These are phyloP conservation scores for Candida adriatica DNA, from an alignment of 805 yeast species.

Conservation along the genomic window DNA sequence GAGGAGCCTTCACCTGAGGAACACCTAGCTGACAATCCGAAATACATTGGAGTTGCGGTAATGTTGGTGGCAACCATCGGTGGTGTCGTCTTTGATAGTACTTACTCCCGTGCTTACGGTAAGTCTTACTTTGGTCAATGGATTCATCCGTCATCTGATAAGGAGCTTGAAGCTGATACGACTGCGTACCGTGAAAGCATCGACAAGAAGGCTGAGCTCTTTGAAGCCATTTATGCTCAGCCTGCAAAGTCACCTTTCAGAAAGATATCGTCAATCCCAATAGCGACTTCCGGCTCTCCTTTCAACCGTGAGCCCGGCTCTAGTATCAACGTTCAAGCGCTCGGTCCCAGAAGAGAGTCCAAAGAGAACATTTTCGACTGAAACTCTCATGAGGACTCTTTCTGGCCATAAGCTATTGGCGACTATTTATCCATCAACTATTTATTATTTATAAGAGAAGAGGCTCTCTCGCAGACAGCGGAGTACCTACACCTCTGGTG, in stretches of 20 bases:
- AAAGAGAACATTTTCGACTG: slow-evolving; percentile 13
- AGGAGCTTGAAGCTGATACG: slow-evolving; percentile 4
- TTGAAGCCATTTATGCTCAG: slow-evolving; percentile 9
- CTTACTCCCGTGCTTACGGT: slow-evolving; percentile 8
- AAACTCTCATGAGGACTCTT: no score
- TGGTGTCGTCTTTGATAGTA: slow-evolving; percentile 4
- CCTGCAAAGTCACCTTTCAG: slow-evolving; percentile 9
- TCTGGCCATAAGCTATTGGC: no score
- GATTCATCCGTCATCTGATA: slow-evolving; percentile 9
- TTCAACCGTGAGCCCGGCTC: slow-evolving; percentile 15
- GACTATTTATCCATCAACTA: slow-evolving; percentile 4
- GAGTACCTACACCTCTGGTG: no score
- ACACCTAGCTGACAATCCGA: slow-evolving; percentile 11
- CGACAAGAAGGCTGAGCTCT: slow-evolving; percentile 7
- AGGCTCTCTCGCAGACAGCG: no score
- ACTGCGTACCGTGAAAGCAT: slow-evolving; percentile 7
- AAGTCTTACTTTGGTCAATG: slow-evolving; percentile 11
- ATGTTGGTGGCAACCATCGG: slow-evolving; percentile 4
- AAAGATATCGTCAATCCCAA: slow-evolving; percentile 6
- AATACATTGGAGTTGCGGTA: slow-evolving; percentile 8
- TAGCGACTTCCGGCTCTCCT: slow-evolving; percentile 13
- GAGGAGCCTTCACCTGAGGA: slow-evolving; percentile 13
- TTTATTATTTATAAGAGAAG: no score
- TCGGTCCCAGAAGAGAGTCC: slow-evolving; percentile 15
- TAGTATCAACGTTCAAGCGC: slow-evolving; percentile 6